A percentile compares a stretch with the other conserved stretches of the same genome.
These are phyloP conservation scores for Plasmodium blacklocki DNA, from an alignment of 169 alveolate genomes.

Conservation along the genomic window DNA sequence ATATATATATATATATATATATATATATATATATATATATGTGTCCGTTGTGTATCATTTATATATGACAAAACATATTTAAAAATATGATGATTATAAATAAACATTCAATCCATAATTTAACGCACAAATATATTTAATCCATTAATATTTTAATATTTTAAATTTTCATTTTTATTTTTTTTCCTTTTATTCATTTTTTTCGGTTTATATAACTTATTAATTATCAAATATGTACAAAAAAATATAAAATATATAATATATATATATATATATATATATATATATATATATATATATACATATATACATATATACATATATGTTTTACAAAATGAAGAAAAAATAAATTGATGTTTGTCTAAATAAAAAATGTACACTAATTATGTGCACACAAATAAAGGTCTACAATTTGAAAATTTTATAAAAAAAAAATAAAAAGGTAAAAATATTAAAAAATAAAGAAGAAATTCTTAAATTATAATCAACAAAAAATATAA, in stretches of 20 bases:
- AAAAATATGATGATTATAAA: not conserved
- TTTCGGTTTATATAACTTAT: conserved; percentile 21
- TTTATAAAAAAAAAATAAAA: conserved; percentile 14
- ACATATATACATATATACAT: too few species aligned
- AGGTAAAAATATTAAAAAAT: conserved; percentile 26
- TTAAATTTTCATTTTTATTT: too few species aligned
- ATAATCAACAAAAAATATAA: conserved; percentile 13
- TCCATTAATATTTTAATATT: too few species aligned
- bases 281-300: too few species aligned
- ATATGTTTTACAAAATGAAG: conserved; percentile 13
- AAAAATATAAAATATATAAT: conserved; percentile 17
- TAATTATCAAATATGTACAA: conserved; percentile 59
- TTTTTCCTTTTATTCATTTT: conserved; percentile 8
- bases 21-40: not conserved
- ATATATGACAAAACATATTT: not conserved
- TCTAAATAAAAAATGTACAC: not conserved
- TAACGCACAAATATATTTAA: too few species aligned
- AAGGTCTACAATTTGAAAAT: not conserved
- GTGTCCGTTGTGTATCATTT: not conserved
- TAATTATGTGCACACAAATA: not conserved
- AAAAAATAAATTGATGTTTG: not conserved
- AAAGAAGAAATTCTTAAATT: not conserved
- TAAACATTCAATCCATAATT: not conserved
- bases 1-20: not conserved
- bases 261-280: not conserved